Base-by-base conservation (phyloP, 2,329 filamentous ascomycete genomes). In the Verticillium nubilum region DNA sequence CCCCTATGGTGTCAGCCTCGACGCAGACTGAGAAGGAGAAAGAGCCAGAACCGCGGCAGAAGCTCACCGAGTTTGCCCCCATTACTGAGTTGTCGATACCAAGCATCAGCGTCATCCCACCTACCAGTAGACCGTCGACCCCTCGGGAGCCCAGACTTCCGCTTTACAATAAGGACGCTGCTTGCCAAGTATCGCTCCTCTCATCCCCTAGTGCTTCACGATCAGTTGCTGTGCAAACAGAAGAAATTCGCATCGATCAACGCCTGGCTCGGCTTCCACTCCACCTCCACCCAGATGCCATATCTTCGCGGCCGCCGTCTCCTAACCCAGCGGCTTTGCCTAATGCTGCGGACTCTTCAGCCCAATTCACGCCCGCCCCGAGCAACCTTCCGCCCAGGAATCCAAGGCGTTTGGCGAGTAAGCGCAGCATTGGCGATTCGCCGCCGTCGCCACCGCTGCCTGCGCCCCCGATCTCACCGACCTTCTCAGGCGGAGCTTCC, bases 51-150 rank as follows among this genome's bases (percentile, higher is more conserved):
- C 37, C 50, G 25, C 55, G 26, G 33, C 59, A 59, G 3, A 29
- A 56, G 9, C 68, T 64, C 26, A 55, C 65, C 12, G 68, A 65
- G 64, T 67, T 60, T 56, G 73, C 64, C 54, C 68, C 65, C 63
- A 74, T 72, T 10, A 73, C 74, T 59, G 75, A 78, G 64, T 74
- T 85, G 61, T 69, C 80, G 4, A 89, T 97, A 62, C 94, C 94
- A 0, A 90, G 88, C 67, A 99, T 99, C 69, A 90, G 91, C 59
- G 91, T 99, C 57, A 90, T 96, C 66, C 95, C 95, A 31, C 94
- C 95, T 0, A 86, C 83, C 3, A 96, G 92, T 59, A 85, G 90
- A 54, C 92, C 94, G n/a, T 80, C 87, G 4, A 92, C 92, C 2
- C 92, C 92, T 2, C 84, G 83, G 54, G 85, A 88, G 65, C 87